A percentile compares a stretch with the other conserved stretches of the same genome.
phyloP scores from a whole-genome alignment of 768 basidiomycete genomes.

The Phylloporus scabripes region DNA sequence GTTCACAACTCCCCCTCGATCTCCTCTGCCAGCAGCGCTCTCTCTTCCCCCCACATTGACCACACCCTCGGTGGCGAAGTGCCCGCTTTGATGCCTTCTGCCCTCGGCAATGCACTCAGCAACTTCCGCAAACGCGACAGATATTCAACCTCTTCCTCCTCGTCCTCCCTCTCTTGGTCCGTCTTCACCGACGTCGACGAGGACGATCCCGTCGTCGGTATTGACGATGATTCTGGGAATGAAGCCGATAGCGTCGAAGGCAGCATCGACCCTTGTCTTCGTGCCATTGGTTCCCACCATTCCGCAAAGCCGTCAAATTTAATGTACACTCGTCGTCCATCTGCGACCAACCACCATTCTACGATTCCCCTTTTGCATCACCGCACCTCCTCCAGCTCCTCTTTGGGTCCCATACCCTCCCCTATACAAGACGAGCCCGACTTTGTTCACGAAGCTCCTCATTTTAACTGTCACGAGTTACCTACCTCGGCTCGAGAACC shows the following conservation, averaged over 20 bases:
- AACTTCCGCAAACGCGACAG: slow-evolving; percentile 42
- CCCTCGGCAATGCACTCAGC: slow-evolving; percentile 51
- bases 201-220: slow-evolving; percentile 32
- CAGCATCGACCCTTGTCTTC: slow-evolving; percentile 38
- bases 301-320: slow-evolving; percentile 41
- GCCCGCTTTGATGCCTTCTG: slow-evolving; percentile 56
- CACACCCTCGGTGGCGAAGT: slow-evolving; percentile 54
- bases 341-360: slow-evolving; percentile 63
- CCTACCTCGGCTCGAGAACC: slow-evolving; percentile 24
- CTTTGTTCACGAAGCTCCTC: slow-evolving; percentile 34
- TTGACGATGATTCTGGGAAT: slow-evolving; percentile 30
- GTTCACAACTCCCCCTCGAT: slow-evolving; percentile 57
- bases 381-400: slow-evolving; percentile 42
- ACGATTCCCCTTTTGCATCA: slow-evolving; percentile 53
- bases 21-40: slow-evolving; percentile 58
- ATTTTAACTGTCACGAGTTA: slow-evolving; percentile 28
- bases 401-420: slow-evolving; percentile 28
- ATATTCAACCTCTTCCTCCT: slow-evolving; percentile 57
- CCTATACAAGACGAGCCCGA: slow-evolving; percentile 41
- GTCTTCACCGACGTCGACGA: slow-evolving; percentile 61
- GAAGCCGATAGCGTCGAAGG: slow-evolving; percentile 32
- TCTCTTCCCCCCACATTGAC: slow-evolving; percentile 60
- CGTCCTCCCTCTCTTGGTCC: slow-evolving; percentile 67
- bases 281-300: slow-evolving; percentile 36
- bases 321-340: slow-evolving; percentile 64